A percentile compares a stretch with the other conserved stretches of the same genome.
phyloP scores from a whole-genome alignment of 441 rosid species.

The Pelargonium australe region DNA sequence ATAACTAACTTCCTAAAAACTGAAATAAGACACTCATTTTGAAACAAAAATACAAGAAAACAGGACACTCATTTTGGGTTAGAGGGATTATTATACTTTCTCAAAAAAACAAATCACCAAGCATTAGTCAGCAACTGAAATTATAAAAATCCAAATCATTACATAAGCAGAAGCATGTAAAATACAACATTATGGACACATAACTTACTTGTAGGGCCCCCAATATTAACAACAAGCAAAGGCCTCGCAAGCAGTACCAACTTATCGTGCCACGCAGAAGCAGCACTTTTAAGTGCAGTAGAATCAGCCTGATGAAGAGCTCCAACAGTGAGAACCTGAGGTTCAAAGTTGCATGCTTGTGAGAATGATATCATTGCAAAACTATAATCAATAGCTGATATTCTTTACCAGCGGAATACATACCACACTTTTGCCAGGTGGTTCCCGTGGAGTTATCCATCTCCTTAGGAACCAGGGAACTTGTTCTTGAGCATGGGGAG shows the following conservation, averaged over 20 bases:
- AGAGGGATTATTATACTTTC: no score
- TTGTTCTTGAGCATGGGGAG: constrained; percentile 59
- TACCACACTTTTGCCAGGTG: constrained; percentile 73
- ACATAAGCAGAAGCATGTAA: background rate
- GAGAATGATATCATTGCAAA: constrained; percentile 15
- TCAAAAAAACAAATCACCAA: background rate
- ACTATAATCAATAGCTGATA: constrained; percentile 5
- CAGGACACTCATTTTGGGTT: no score
- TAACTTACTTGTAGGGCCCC: constrained; percentile 71
- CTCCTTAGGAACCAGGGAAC: constrained; percentile 61
- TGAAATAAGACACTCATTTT: no score
- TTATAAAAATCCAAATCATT: background rate
- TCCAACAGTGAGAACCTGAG: constrained; percentile 74
- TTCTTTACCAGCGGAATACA: constrained; percentile 16
- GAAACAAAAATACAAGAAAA: no score
- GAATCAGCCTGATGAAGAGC: constrained; percentile 83
- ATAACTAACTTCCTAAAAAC: no score
- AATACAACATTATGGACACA: constrained; percentile 13
- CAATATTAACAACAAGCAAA: constrained; percentile 75
- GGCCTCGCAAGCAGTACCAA: constrained; percentile 78
- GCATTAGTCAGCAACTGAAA: constrained; percentile 2
- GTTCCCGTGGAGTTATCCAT: constrained; percentile 80
- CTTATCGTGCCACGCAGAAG: constrained; percentile 77
- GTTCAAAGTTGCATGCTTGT: constrained; percentile 20
- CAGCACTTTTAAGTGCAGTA: constrained; percentile 64